Percentiles rank a stretch among this genome's conserved stretches.
phyloP scores from a whole-genome alignment of 78 protist genomes.

The Dictyostelium firmibasis region DNA sequence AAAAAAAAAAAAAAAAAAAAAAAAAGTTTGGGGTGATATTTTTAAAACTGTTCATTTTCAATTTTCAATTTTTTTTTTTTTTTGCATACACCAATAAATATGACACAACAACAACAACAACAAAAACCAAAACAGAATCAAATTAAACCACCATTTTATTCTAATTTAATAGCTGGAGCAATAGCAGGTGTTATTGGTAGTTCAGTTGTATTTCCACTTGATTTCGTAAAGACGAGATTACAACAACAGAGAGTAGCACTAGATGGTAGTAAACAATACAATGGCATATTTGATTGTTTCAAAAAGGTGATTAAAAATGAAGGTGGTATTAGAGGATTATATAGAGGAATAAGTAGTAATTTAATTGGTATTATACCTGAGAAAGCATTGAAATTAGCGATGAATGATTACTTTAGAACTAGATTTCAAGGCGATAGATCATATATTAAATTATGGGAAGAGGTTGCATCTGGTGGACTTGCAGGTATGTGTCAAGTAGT shows the following conservation, averaged over 20 bases:
- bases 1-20: too few species aligned
- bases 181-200: conserved; percentile 86
- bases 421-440: conserved; percentile 37
- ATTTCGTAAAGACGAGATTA: conserved; percentile 87
- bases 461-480: conserved; percentile 82
- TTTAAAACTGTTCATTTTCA: too few species aligned
- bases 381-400: conserved; percentile 87
- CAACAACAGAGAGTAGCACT: conserved; percentile 70
- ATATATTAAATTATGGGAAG: conserved; percentile 41
- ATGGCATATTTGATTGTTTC: conserved; percentile 68
- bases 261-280: conserved; percentile 48
- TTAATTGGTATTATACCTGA: conserved; percentile 89
- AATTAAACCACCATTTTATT: conserved; percentile 58
- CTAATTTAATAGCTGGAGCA: conserved; percentile 71
- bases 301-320: conserved; percentile 62
- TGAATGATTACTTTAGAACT: conserved; percentile 82
- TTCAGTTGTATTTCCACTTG: conserved; percentile 82
- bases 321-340: conserved; percentile 65
- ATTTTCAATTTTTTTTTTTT: too few species aligned
- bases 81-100: too few species aligned
- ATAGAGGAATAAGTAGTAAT: conserved; percentile 64
- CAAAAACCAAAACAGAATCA: background rate
- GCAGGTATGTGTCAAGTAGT: conserved; percentile 89
- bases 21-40: too few species aligned
- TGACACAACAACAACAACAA: background rate